Base-by-base conservation (phyloP, 768 basidiomycete species). In the Amylocystis lapponica region DNA sequence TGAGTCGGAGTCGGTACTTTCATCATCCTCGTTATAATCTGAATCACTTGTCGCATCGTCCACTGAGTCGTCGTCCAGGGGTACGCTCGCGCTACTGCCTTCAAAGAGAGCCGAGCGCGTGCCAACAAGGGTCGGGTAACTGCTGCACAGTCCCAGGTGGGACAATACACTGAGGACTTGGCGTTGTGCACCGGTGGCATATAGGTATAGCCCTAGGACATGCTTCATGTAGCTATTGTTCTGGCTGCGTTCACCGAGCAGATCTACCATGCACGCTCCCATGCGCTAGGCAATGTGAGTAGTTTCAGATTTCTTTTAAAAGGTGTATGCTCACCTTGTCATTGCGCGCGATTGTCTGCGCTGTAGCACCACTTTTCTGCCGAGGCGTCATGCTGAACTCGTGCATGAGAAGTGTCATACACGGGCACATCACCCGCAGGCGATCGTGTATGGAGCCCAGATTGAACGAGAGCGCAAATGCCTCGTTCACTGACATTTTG, bases 201-300 rank as follows among this genome's bases (percentile, higher is more conserved):
- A 67, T 0, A 64, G 41, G 35, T 64, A 69, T 1, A 67, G 43
- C 1, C 52, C 53, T 21, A 65, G 41, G 10, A 63, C 51, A 1
- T 56, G 48, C 21, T 55, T 56, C 1, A 48, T 35, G n/a, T 50
- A 47, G 49, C 60, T 67, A 41, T 68, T 68, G 1, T 41, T 40
- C 20, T 62, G 58, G 38, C 64, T 66, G 25, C 55, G 62, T 45
- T 63, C 62, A 3, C 57, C 53, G 10, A 66, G 58, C 16, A 49
- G 50, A 0, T 26, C 45, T 35, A 0, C 55, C 0, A 61, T 35
- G 5, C 62, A 40, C 62, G n/a, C n/a, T n/a, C n/a, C n/a, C n/a
- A n/a, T 67, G 26, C 12, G 36, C 14, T 12, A 42, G 27, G 39
- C 8, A 9, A 39, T 11, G 38, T 20, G 42, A 27, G 22, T 25